Evolutionary conservation across 352 stramenopile genomes (phyloP), one percentile per base, ranked within the genome.

Genomic region (Thalassiosira mediterranea): DNA sequence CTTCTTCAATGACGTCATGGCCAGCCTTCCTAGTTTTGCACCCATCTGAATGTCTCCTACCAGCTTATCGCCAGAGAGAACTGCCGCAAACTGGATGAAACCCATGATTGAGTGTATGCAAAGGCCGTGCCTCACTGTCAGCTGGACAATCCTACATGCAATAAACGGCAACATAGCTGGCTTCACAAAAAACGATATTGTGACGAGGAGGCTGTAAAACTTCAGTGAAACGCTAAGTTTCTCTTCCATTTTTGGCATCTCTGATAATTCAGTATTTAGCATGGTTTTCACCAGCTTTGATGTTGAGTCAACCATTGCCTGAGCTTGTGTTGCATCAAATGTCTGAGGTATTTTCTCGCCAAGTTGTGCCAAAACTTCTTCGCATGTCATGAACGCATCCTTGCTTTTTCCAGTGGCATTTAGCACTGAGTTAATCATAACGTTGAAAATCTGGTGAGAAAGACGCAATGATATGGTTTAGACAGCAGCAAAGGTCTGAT

Each of bases 51-150:
- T 25, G 3, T 25, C 29, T 17, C 7, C 17, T 7, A 40, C 1
- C 23, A 1, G 21, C 21, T 25, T 13, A 29, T 13, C 32, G 17
- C 23, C 21, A 28, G 29, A 64, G 23, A 29, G 13, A 29, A 51
- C 23, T 29, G 28, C 28, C 0, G 54, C 29, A 52, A 51, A 51
- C 21, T 51, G 32, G 23, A 64, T 10, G 10, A 64, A 64, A 21
- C 54, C 54, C 1, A 48, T 29, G 25, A 51, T 19, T 8, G 54
- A 64, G 49, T 64, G 25, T 38, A 51, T 37, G 44, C 54, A 64
- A 42, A 64, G 29, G 34, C 54, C 54, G 34, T 64, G 28, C 37
- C 49, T 46, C 34, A 64, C 17, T 0, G 54, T 64, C 25, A 64
- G 23, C 23, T 52, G 23, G 4, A 46, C 54, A 31, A 51, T 52